phyloP scores from a whole-genome alignment of 352 stramenopile species.

The Pythium graminicola region DNA sequence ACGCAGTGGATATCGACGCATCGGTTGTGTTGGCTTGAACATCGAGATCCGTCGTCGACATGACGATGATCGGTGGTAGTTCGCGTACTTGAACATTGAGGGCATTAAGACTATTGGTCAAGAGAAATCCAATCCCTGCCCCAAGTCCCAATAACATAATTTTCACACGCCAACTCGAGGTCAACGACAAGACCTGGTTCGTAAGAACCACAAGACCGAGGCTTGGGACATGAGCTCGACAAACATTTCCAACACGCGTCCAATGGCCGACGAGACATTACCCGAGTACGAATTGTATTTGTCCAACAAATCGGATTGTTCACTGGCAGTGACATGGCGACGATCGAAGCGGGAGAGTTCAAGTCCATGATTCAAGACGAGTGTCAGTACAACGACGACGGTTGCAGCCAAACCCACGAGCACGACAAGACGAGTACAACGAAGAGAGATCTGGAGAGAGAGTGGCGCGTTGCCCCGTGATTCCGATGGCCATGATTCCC shows the following conservation, averaged over 20 bases:
- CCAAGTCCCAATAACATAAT: background rate
- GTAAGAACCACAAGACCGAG: too few species aligned
- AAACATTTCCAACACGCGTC: too few species aligned
- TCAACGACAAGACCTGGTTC: background rate
- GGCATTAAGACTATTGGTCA: slow-evolving; percentile 2
- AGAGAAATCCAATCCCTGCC: background rate
- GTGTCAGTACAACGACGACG: background rate
- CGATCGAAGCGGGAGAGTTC: slow-evolving; percentile 2
- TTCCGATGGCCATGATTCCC: too few species aligned
- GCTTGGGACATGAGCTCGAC: too few species aligned
- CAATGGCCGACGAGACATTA: slow-evolving; percentile 7
- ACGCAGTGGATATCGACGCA: background rate
- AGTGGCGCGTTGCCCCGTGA: background rate
- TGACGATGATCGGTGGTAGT: background rate
- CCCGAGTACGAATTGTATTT: slow-evolving; percentile 17
- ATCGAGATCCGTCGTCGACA: background rate
- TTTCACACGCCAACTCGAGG: background rate
- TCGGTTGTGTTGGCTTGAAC: background rate
- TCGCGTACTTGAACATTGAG: slow-evolving; percentile 6
- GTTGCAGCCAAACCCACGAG: background rate
- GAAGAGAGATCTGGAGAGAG: background rate
- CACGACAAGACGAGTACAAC: background rate
- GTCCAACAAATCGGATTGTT: slow-evolving; percentile 2
- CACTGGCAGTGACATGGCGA: background rate
- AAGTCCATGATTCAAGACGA: background rate